A percentile compares a stretch with the other conserved stretches of the same genome.
Conservation (phyloP, 345 rosid genomes). For the Linum lewisii region DNA sequence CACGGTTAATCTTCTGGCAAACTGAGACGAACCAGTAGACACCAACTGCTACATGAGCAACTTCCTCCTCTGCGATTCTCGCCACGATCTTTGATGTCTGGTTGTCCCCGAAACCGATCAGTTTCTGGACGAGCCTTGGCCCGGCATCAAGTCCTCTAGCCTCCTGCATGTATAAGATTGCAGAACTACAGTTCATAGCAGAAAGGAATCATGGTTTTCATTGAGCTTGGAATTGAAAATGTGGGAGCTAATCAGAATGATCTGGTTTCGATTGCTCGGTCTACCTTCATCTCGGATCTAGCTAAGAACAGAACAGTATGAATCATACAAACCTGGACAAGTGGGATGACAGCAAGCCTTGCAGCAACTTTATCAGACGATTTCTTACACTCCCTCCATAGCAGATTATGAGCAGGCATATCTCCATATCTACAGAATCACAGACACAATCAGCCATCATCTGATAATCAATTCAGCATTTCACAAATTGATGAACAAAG, state of each 20-base stretch:
- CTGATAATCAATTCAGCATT: not conserved
- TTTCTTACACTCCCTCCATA: constrained; percentile 84
- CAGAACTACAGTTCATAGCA: not conserved
- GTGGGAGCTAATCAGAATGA: no score
- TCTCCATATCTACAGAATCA: constrained; percentile 59
- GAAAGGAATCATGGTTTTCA: no score
- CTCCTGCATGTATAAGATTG: constrained; percentile 35
- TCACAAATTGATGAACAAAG: not conserved
- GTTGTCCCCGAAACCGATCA: constrained; percentile 76
- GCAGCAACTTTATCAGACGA: constrained; percentile 76
- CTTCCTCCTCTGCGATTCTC: constrained; percentile 80
- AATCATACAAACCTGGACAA: constrained; percentile 45
- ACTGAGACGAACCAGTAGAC: constrained; percentile 70
- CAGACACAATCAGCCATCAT: not conserved
- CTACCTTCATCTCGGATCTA: no score
- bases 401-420: constrained; percentile 86
- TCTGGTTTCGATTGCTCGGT: no score
- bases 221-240: no score
- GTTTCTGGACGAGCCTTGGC: constrained; percentile 74
- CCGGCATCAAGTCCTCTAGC: constrained; percentile 99
- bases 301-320: no score
- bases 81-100: constrained; percentile 67
- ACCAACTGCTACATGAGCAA: constrained; percentile 93
- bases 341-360: constrained; percentile 69
- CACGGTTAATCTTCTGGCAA: constrained; percentile 53